Conservation (phyloP, 768 basidiomycete species). For the Lepiota venenata region DNA sequence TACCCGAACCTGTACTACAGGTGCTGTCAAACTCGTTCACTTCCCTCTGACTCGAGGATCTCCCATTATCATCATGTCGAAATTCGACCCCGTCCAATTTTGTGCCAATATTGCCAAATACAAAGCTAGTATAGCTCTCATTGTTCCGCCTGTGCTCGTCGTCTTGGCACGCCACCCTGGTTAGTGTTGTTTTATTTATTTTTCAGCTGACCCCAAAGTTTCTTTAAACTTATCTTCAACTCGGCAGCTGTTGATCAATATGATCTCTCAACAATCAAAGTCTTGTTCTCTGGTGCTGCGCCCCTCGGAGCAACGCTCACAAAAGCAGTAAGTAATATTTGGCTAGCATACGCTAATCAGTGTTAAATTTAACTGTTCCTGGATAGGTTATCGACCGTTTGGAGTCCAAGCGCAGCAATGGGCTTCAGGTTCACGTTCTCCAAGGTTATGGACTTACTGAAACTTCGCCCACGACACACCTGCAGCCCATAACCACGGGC, state of each 20-base stretch:
- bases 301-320: slow-evolving; percentile 69
- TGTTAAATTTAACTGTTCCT: background rate
- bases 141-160: slow-evolving; percentile 86
- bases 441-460: slow-evolving; percentile 83
- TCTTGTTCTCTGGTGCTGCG: slow-evolving; percentile 75
- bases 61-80: slow-evolving; percentile 55
- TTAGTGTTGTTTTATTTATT: slow-evolving; percentile 25
- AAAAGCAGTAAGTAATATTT: slow-evolving; percentile 36
- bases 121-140: slow-evolving; percentile 49
- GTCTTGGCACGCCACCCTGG: slow-evolving; percentile 67
- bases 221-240: background rate
- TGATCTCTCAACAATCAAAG: slow-evolving; percentile 55
- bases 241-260: slow-evolving; percentile 57
- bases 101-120: slow-evolving; percentile 65
- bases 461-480: slow-evolving; percentile 69
- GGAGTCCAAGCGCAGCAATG: slow-evolving; percentile 32
- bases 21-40: slow-evolving; percentile 59
- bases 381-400: slow-evolving; percentile 35
- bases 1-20: slow-evolving; percentile 23
- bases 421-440: slow-evolving; percentile 35
- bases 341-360: background rate
- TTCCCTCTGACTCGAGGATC: slow-evolving; percentile 50
- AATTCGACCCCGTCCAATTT: slow-evolving; percentile 71
- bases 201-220: background rate
- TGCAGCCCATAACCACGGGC: slow-evolving; percentile 43